Conservation (phyloP, 305 asterid genomes). For the Vinca major region DNA sequence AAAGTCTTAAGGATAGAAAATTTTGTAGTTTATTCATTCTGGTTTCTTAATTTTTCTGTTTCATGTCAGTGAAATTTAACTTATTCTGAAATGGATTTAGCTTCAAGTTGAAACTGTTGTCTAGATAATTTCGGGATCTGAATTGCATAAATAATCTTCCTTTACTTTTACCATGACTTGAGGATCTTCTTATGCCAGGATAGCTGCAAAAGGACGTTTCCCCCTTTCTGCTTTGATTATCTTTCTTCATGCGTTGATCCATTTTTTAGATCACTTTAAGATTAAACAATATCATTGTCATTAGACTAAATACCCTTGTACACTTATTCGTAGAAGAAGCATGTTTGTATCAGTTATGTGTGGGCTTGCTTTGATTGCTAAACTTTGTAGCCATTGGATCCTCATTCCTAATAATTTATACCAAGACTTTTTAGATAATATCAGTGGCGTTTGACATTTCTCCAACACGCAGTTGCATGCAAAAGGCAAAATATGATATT, state of each 20-base stretch:
- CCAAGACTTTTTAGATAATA: neutral
- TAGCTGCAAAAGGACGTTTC: neutral
- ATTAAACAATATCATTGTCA: neutral
- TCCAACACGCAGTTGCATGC: conserved; percentile 78
- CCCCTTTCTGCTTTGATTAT: neutral
- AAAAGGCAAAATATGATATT: conserved; percentile 89
- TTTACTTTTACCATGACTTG: neutral
- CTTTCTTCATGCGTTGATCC: neutral
- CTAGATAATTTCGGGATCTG: neutral
- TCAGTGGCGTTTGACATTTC: conserved; percentile 20
- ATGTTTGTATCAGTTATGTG: neutral
- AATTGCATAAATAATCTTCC: neutral
- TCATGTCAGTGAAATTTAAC: neutral
- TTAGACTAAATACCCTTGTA: neutral
- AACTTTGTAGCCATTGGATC: neutral
- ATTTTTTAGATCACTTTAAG: neutral
- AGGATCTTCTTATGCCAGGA: neutral
- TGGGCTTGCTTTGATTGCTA: neutral
- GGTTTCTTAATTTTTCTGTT: neutral
- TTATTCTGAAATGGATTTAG: neutral
- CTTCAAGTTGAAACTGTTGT: neutral
- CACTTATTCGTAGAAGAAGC: neutral
- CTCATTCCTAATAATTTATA: neutral
- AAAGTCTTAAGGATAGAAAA: neutral
- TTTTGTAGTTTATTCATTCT: neutral